A percentile compares a stretch with the other conserved stretches of the same genome.
phyloP scores from a whole-genome alignment of 345 rosid species.

The Mallotus nudiflorus region DNA sequence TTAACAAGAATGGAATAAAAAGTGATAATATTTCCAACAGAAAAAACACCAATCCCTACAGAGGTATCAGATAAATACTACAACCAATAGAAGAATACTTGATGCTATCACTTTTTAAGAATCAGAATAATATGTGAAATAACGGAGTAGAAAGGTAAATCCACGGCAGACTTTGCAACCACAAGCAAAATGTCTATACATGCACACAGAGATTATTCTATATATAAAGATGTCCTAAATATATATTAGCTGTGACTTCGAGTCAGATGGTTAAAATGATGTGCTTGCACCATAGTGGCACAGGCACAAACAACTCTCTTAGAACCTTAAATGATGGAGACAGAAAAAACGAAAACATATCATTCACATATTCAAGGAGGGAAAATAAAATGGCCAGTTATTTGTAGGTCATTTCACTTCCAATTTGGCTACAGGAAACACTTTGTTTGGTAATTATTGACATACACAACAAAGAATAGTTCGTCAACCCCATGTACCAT shows the following conservation, averaged over 20 bases:
- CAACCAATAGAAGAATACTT: no score
- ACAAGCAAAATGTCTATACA: constrained; percentile 6
- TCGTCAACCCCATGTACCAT: no score
- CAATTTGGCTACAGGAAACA: constrained; percentile 1
- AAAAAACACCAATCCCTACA: not conserved
- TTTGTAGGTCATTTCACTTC: not conserved
- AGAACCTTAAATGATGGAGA: not conserved
- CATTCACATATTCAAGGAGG: not conserved
- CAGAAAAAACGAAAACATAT: not conserved
- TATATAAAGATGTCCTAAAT: not conserved
- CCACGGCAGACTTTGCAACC: no score
- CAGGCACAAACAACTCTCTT: not conserved
- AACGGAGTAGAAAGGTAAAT: no score
- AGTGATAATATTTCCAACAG: not conserved
- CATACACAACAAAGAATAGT: not conserved
- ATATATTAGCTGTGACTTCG: not conserved
- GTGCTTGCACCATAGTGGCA: not conserved
- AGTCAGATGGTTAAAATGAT: not conserved
- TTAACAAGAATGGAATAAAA: constrained; percentile 7
- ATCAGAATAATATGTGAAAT: no score
- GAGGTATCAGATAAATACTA: constrained; percentile 7
- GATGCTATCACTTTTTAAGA: no score
- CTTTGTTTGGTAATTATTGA: not conserved
- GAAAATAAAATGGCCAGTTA: not conserved
- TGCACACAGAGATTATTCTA: not conserved